These are phyloP conservation scores for Mallotus nudiflorus DNA, from an alignment of 345 rosid species.

Conservation along the genomic window DNA sequence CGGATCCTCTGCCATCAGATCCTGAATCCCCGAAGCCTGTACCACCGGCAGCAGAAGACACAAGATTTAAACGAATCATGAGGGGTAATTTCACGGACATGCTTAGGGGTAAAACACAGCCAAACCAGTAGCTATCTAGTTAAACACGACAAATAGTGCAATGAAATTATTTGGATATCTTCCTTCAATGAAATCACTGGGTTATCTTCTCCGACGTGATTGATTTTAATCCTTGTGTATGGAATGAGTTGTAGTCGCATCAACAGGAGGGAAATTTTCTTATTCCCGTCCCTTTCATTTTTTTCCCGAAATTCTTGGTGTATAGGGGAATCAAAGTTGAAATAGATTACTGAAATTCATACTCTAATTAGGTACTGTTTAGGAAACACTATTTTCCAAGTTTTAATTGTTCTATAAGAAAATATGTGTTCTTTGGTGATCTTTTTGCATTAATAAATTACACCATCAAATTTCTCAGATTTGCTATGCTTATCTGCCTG, in stretches of 20 bases:
- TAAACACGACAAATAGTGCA: neutral
- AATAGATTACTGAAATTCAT: neutral
- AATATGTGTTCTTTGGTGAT: no score
- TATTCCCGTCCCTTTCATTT: neutral
- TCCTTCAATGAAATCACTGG: no score
- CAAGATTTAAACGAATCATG: slow-evolving; percentile 91
- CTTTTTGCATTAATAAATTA: no score
- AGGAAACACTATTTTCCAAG: no score
- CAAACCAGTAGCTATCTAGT: slow-evolving; percentile 24
- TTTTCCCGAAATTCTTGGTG: neutral
- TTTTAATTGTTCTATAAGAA: no score
- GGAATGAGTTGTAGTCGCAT: neutral
- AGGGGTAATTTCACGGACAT: slow-evolving; percentile 84
- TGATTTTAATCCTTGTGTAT: neutral
- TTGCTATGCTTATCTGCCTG: no score
- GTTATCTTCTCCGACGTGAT: neutral
- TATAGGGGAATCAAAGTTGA: slow-evolving; percentile 2
- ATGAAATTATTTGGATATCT: neutral
- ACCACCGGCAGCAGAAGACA: slow-evolving; percentile 60
- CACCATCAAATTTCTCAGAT: no score
- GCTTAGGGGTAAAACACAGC: slow-evolving; percentile 71
- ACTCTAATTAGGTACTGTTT: no score
- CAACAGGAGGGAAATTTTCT: neutral
- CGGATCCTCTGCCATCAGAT: slow-evolving; percentile 32
- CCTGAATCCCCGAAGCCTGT: slow-evolving; percentile 51